Base-by-base conservation (phyloP, 768 basidiomycete species). In the Naganishia onofrii region DNA sequence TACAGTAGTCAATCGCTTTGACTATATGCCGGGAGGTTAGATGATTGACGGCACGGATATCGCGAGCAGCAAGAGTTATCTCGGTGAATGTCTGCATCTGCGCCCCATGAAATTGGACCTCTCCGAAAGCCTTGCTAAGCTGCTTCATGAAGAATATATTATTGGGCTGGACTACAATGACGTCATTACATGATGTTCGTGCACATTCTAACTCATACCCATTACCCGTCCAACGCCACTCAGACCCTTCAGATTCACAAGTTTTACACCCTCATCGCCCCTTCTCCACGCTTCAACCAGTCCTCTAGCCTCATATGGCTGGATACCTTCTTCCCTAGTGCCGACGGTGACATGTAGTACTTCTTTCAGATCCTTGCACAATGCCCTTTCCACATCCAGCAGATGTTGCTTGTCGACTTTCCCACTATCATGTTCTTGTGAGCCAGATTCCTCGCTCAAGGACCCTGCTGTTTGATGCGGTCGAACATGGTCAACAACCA, bases 261-360 rank as follows among this genome's bases (percentile, higher is more conserved):
- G 51, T 31, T 66, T 58, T 26, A 71, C 66, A 29, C 54, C 55
- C 2, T 51, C 29, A n/a, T 34, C 64, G 10, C 66, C 66, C 34
- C 21, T 42, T 38, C 71, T 68, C 71, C 71, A 72, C 2, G 57
- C 54, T 31, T 68, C 67, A 3, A 93, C 88, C 60, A 97, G 75
- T 0, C 66, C 82, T 80, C 83, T 88, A 19, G 88, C 91, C 81
- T 94, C 92, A 28, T 90, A 85, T 2, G 91, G 84, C 0, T 76
- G 69, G 2, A 93, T 83, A 9, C 81, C 81, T 13, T 78, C 77
- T 51, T 84, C 76, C 58, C 77, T 75, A 19, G 91, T 94, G 9
- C 91, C 96, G 6, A 97, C 88, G 0, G 96, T 98, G 67, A 98
- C 85, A 77, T 98, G 96, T 75, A 94, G 79, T 69, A 85, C 71